Evolutionary conservation across 805 yeast species (phyloP).

Genomic region (Candida patagonica): DNA sequence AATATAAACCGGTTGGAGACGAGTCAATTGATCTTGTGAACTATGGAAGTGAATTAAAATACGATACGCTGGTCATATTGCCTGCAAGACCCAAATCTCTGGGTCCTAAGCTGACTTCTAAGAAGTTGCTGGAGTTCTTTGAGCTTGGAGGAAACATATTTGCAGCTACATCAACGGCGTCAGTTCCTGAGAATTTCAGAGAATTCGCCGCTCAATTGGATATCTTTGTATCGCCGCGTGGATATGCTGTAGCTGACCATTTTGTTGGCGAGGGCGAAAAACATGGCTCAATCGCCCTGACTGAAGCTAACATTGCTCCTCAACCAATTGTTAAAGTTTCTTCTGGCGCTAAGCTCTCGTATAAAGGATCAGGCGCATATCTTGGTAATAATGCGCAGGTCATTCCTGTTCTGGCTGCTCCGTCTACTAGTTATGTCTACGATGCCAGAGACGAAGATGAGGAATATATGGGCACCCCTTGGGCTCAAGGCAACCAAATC

Average conservation of each 20-base stretch:
- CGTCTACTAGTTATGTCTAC: slow-evolving; percentile 54
- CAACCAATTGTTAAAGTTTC: slow-evolving; percentile 7
- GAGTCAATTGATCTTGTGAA: slow-evolving; percentile 28
- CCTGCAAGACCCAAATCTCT: slow-evolving; percentile 42
- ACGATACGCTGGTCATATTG: slow-evolving; percentile 48
- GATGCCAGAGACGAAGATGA: slow-evolving; percentile 37
- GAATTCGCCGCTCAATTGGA: slow-evolving; percentile 72
- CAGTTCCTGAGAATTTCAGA: slow-evolving; percentile 52
- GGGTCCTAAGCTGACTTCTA: slow-evolving; percentile 34
- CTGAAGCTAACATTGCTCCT: slow-evolving; percentile 11
- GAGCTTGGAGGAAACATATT: slow-evolving; percentile 68
- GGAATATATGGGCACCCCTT: slow-evolving; percentile 32
- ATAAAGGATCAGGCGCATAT: slow-evolving; percentile 56
- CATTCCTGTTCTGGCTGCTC: slow-evolving; percentile 61
- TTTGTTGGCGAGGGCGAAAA: slow-evolving; percentile 34
- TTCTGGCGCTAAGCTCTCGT: slow-evolving; percentile 19
- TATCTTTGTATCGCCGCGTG: slow-evolving; percentile 72
- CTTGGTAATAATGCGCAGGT: slow-evolving; percentile 59
- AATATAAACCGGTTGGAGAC: slow-evolving; percentile 24
- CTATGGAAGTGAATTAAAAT: slow-evolving; percentile 36
- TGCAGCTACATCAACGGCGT: slow-evolving; percentile 45
- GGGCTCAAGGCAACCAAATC: slow-evolving; percentile 80
- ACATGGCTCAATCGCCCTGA: slow-evolving; percentile 22
- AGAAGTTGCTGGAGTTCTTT: slow-evolving; percentile 49
- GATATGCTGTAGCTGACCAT: slow-evolving; percentile 55